These are phyloP conservation scores for Tritrichomonas musculus DNA, from an alignment of 208 protist species.

Conservation along the genomic window DNA sequence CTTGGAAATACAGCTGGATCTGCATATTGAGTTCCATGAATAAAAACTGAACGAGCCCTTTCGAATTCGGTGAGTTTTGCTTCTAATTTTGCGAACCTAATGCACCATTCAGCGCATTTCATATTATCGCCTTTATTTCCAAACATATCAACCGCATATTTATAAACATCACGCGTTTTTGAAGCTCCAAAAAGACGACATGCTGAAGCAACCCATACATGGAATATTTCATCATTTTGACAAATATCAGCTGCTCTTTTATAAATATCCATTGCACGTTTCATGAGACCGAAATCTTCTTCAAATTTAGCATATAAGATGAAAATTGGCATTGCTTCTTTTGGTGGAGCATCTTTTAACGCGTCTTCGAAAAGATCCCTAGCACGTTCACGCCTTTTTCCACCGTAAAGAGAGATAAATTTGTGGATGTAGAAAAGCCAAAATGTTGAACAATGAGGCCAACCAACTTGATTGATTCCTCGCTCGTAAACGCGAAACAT, in stretches of 20 bases:
- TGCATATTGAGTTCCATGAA: slow-evolving; percentile 7
- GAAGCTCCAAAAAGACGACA: not conserved
- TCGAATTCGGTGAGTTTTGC: not conserved
- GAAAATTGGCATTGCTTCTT: not conserved
- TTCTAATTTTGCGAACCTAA: not conserved
- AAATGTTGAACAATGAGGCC: not conserved
- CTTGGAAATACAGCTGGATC: not conserved
- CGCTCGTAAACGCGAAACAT: slow-evolving; percentile 27
- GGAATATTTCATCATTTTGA: not conserved
- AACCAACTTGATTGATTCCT: not conserved
- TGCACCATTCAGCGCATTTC: not conserved
- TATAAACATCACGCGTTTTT: slow-evolving; percentile 24
- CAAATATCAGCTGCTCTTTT: not conserved
- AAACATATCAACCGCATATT: not conserved
- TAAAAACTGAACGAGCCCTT: not conserved
- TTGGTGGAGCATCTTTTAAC: not conserved
- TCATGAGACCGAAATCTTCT: slow-evolving; percentile 5
- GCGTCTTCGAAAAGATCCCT: slow-evolving; percentile 32
- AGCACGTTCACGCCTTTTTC: not conserved
- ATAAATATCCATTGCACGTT: slow-evolving; percentile 16
- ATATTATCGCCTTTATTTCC: not conserved
- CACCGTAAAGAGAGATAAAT: not conserved
- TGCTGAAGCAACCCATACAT: not conserved
- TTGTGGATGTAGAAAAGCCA: not conserved
- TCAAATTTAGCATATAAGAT: slow-evolving; percentile 13